Conservation (phyloP, 2,329 filamentous ascomycete species). For the Tolypocladium capitatum region DNA sequence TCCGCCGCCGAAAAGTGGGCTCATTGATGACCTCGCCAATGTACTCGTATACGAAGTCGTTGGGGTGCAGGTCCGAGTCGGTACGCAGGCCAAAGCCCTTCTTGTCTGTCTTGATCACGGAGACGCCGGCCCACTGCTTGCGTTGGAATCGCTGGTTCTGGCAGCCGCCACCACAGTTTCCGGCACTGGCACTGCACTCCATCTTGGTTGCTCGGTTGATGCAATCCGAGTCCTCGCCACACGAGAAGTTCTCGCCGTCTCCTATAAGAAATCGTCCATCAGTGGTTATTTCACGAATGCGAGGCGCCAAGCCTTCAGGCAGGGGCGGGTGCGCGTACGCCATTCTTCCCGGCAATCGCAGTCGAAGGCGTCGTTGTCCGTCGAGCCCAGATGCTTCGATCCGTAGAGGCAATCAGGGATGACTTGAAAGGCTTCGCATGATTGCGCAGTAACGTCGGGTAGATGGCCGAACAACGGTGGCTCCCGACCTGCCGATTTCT, state of each 20-base stretch:
- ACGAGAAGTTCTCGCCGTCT: conserved; percentile 63
- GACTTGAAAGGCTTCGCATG: conserved; percentile 62
- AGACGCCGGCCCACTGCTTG: conserved; percentile 78
- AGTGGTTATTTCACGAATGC: neutral
- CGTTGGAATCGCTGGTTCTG: conserved; percentile 92
- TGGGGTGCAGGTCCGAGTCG: conserved; percentile 59
- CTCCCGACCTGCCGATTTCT: conserved; percentile 48
- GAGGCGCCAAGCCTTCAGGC: neutral
- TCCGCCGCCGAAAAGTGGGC: conserved; percentile 73
- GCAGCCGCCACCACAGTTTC: conserved; percentile 76
- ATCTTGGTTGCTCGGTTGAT: conserved; percentile 98
- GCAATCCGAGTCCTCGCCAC: conserved; percentile 92
- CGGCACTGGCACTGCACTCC: conserved; percentile 69
- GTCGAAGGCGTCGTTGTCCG: conserved; percentile 80
- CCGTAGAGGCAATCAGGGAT: conserved; percentile 83
- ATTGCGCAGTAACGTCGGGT: conserved; percentile 65
- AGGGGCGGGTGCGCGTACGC: conserved; percentile 49
- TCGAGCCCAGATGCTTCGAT: conserved; percentile 79
- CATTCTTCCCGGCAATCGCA: conserved; percentile 93
- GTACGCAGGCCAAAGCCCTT: conserved; percentile 89
- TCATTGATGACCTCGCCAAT: conserved; percentile 98
- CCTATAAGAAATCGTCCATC: conserved; percentile 23
- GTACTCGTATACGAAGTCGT: conserved; percentile 96
- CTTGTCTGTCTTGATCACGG: conserved; percentile 95
- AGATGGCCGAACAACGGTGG: conserved; percentile 59